Evolutionary conservation across 78 protist genomes (phyloP), one percentile per base, ranked within the genome.

Genomic region (Acrasis kona): DNA sequence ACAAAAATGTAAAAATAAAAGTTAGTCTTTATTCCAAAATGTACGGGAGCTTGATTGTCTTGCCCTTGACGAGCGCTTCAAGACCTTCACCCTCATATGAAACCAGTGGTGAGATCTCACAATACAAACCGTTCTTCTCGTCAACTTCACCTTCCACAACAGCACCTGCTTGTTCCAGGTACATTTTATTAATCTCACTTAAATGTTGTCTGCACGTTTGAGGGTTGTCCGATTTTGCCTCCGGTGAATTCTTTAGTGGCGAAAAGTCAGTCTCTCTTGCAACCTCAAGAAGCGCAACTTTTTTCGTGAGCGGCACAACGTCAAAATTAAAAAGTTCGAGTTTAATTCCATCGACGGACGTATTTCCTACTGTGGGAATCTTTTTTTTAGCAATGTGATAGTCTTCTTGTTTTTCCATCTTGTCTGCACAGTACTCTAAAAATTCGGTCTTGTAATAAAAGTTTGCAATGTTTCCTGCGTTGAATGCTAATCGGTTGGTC

Each of bases 401-500:
- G 19, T 50, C 61, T 50, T 19, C 34, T 50, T 50, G 61, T 50
- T 19, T 4, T 7, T 12, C 12, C 36, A 42, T 28, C 12, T 1
- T 5, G 5, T 2, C 0, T 12, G 77, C 77, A 19, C 69, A 36
- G 50, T 71, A 32, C 7, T 72, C 67, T 1, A 94, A 61, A 35
- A 89, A 91, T 8, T 66, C 89, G n/a, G 80, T 37, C 0, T 85
- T 9, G 72, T 79, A 92, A 35, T 30, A 78, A 82, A 92, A 95
- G 68, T 86, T 91, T 39, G 85, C 83, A 3, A 93, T 89, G 84
- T 94, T 94, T 4, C 88, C 94, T 27, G 80, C 88, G 37, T 67
- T 72, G 86, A 73, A 96, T 10, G 77, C 10, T 39, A 92, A 88
- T 3, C 10, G 4, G 27, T 91, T 94, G 58, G 66, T 76, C 9